Conservation (phyloP, 192 early-diverging fungal genomes). For the Coemansia sp. region DNA sequence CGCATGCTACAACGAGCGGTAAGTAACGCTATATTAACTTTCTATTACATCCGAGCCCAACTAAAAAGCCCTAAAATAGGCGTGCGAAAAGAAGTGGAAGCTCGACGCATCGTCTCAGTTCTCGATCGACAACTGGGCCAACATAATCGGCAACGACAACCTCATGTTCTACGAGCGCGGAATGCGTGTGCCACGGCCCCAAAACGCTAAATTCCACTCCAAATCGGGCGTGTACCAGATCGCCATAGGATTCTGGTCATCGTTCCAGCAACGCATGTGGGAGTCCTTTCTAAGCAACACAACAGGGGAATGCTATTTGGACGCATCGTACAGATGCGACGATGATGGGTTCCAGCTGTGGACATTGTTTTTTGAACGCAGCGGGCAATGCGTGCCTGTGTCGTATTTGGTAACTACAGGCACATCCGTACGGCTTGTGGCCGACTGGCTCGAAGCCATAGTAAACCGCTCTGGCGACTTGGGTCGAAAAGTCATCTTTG, state of each 20-base stretch:
- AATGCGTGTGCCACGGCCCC: conserved; percentile 26
- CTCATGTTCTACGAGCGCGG: conserved; percentile 19
- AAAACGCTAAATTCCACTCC: conserved; percentile 12
- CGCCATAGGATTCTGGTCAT: conserved; percentile 29
- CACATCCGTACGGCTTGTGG: conserved; percentile 13
- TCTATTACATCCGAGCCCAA: too few relatives aligned
- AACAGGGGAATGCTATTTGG: conserved; percentile 31
- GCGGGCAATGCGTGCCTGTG: conserved; percentile 14
- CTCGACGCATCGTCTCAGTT: conserved; percentile 17
- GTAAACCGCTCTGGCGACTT: background rate
- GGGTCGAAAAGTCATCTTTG: conserved; percentile 19
- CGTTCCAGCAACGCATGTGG: conserved; percentile 43
- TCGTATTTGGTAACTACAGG: conserved; percentile 39
- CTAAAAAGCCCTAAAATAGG: background rate
- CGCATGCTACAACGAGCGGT: conserved; percentile 28
- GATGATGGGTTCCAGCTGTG: conserved; percentile 46
- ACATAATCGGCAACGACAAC: conserved; percentile 14
- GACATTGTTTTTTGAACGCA: conserved; percentile 39
- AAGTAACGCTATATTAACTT: background rate
- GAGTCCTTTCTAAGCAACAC: conserved; percentile 13
- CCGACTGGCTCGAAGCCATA: conserved; percentile 32
- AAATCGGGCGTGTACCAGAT: background rate
- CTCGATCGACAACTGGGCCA: conserved; percentile 37
- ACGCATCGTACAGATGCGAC: conserved; percentile 22
- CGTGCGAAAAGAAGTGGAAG: conserved; percentile 10